These are phyloP conservation scores for Candida labiduridarum DNA, from an alignment of 1,139 yeast species.

Conservation along the genomic window DNA sequence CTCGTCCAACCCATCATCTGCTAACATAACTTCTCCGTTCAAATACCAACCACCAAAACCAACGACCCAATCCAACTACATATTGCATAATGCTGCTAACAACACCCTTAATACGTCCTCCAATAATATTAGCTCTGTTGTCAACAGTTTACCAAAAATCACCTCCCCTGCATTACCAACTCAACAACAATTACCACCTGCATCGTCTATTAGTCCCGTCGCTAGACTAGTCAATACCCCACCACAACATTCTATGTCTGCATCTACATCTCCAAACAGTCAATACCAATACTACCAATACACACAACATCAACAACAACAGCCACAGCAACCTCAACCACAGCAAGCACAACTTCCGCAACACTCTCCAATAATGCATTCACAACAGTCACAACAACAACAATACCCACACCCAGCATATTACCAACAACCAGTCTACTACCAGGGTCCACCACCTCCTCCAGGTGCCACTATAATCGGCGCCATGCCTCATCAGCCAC, in stretches of 20 bases:
- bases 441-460: conserved; percentile 10
- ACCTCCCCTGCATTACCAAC: conserved; percentile 17
- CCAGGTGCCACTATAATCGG: not conserved
- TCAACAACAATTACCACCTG: conserved; percentile 15
- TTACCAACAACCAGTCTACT: conserved; percentile 11
- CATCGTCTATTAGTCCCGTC: conserved; percentile 9
- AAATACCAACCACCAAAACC: conserved; percentile 16
- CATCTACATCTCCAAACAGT: conserved; percentile 14
- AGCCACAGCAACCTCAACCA: conserved; percentile 6
- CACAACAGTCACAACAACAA: conserved; percentile 20
- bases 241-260: conserved; percentile 8
- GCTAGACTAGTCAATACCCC: conserved; percentile 4
- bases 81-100: conserved; percentile 10
- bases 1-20: not conserved
- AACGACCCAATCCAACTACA: conserved; percentile 20
- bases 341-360: conserved; percentile 8
- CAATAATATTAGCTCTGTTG: conserved; percentile 5
- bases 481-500: not conserved
- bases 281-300: conserved; percentile 18
- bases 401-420: conserved; percentile 10
- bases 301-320: conserved; percentile 9
- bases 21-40: conserved; percentile 11
- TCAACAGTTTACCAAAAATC: conserved; percentile 14
- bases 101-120: not conserved
- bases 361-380: conserved; percentile 11